Percentiles rank a stretch among this genome's conserved stretches.
Evolutionary conservation across 1,284 basidiomycete genomes (phyloP).

Genomic region (Ceratobasidium papillatum): DNA sequence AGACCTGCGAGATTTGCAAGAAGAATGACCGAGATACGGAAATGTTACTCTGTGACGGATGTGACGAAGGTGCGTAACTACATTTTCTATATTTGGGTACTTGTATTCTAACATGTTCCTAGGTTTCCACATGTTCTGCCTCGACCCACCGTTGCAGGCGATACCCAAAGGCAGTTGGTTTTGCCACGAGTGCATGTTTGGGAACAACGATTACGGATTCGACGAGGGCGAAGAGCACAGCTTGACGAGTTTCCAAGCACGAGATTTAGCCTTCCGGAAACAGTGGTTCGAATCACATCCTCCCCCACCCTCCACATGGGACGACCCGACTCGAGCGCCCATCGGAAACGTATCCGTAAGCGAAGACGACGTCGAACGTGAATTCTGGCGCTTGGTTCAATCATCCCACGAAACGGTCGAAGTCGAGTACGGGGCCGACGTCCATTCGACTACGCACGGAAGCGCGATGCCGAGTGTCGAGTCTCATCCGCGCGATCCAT

Average conservation of each 20-base stretch:
- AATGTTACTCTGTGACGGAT: slow-evolving; percentile 97
- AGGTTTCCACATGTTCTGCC: slow-evolving; percentile 97
- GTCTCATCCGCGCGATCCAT: slow-evolving; percentile 86
- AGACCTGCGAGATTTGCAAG: slow-evolving; percentile 90
- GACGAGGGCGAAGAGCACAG: slow-evolving; percentile 98
- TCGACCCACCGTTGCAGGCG: slow-evolving; percentile 84
- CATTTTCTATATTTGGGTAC: slow-evolving; percentile 41
- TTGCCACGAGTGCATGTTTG: slow-evolving; percentile 91
- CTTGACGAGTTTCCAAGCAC: slow-evolving; percentile 89
- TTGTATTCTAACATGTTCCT: slow-evolving; percentile 41
- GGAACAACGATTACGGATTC: slow-evolving; percentile 98
- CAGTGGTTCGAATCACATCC: slow-evolving; percentile 88
- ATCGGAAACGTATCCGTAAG: slow-evolving; percentile 75
- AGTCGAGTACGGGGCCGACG: slow-evolving; percentile 98
- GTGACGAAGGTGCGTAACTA: slow-evolving; percentile 81
- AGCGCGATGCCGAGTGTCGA: slow-evolving; percentile 96
- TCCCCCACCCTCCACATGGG: slow-evolving; percentile 54
- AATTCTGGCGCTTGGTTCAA: slow-evolving; percentile 97
- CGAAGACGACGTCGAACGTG: slow-evolving; percentile 91
- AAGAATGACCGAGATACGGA: slow-evolving; percentile 86
- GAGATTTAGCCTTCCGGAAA: slow-evolving; percentile 87
- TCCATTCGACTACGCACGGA: slow-evolving; percentile 97
- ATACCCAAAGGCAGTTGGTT: slow-evolving; percentile 97
- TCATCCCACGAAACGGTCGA: slow-evolving; percentile 92
- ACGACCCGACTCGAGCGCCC: slow-evolving; percentile 63